phyloP scores from a whole-genome alignment of 139 green algal species.

The Pedinophyceae sp. region DNA sequence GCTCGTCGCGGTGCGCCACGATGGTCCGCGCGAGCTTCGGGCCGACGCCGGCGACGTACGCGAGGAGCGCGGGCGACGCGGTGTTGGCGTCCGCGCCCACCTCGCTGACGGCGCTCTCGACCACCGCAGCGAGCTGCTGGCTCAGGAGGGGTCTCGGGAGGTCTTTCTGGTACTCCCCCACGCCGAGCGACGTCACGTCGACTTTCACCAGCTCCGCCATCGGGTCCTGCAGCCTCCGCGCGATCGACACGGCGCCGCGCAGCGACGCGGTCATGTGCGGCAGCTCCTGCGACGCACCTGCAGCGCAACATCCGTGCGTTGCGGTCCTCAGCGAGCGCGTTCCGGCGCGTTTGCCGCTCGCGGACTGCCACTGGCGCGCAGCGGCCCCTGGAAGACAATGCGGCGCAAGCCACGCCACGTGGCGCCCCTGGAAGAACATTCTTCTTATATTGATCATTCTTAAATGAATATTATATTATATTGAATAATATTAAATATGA shows the following conservation, averaged over 20 bases:
- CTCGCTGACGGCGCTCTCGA: slow-evolving; percentile 15
- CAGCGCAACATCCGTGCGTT: not conserved
- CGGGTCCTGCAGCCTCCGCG: slow-evolving; percentile 21
- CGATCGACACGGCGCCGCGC: slow-evolving; percentile 24
- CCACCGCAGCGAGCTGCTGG: slow-evolving; percentile 10
- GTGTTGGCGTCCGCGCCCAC: slow-evolving; percentile 25
- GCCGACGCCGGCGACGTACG: slow-evolving; percentile 12
- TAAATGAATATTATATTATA: too few relatives aligned
- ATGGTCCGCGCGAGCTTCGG: slow-evolving; percentile 11
- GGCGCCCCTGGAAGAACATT: too few relatives aligned
- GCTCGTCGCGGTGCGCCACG: slow-evolving; percentile 8
- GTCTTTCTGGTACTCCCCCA: slow-evolving; percentile 30
- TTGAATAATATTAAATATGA: too few relatives aligned
- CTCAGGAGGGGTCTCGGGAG: slow-evolving; percentile 5
- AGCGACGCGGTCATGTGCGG: slow-evolving; percentile 18
- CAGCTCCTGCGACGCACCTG: slow-evolving; percentile 15
- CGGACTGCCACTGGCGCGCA: too few relatives aligned
- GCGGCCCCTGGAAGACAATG: too few relatives aligned
- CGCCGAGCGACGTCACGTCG: slow-evolving; percentile 16
- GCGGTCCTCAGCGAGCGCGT: too few relatives aligned
- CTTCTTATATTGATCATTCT: too few relatives aligned
- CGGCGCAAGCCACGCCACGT: too few relatives aligned
- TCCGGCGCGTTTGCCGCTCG: too few relatives aligned
- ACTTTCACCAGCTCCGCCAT: slow-evolving; percentile 30
- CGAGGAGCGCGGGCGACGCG: slow-evolving; percentile 14